Base-by-base conservation (phyloP, 2,329 filamentous ascomycete species). In the Colletotrichum plurivorum region DNA sequence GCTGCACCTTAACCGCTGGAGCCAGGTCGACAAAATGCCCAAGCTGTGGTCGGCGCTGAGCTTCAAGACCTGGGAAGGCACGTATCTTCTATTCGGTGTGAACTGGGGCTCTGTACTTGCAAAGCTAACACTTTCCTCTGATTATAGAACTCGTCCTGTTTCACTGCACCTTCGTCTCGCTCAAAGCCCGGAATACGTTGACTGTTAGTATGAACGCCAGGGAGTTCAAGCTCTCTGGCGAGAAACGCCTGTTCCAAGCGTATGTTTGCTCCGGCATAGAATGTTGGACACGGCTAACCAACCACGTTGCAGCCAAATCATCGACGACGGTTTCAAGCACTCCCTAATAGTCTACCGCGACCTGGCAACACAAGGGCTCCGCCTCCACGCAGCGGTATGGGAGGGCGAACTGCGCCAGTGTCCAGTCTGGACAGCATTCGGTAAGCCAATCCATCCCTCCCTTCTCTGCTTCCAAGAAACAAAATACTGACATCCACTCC, bases 351-450 rank as follows among this genome's bases (percentile, higher is more conserved):
- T 91, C 1, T 87, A 85, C 64, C 78, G 86, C 69, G 88, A 91
- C 72, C 58, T 71, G 1, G 77, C 81, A 25, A 87, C 84, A 1
- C 77, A 79, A 10, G 84, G 84, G 2, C 66, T 87, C 2, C 85
- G 89, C 13, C 83, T 91, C 0, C 88, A 90, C 55, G 86, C 87
- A 13, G 82, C 86, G 1, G 84, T 88, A 0, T 85, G 83, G 81
- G 84, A 86, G n/a, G 88, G 87, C 2, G 83, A 85, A 59, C 74
- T 89, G 57, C 81, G 79, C 36, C 80, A 81, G 58, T 89, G 87
- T 72, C 89, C 89, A 1, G 83, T 91, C 9, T 91, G 89, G 89
- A 91, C 89, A 2, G 88, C 89, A 2, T 91, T 91, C 73, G 79
- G 88, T 90, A 79, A 27, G 84, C 39, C 57, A 8, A 18, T 36